Percentiles rank a stretch among this genome's conserved stretches.
Conservation (phyloP, 441 rosid genomes). For the Erodium texanum region DNA sequence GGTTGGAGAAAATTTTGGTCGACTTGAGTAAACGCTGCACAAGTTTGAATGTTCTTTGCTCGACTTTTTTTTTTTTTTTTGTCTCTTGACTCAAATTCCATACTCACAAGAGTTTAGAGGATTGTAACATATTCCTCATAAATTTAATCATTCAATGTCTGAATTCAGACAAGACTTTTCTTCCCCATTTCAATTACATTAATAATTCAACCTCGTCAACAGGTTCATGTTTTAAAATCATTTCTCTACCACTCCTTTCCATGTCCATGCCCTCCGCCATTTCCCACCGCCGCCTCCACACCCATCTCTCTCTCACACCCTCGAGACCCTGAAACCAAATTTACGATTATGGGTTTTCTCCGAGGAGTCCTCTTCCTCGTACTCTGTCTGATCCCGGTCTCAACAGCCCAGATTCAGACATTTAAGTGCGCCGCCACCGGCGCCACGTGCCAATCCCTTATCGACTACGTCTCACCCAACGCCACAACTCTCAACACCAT, state of each 20-base stretch:
- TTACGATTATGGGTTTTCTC: background rate
- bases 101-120: background rate
- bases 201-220: background rate
- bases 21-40: too few relatives aligned
- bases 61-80: too few relatives aligned
- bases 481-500: conserved; percentile 36
- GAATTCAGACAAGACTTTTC: background rate
- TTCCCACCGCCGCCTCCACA: too few relatives aligned
- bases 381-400: conserved; percentile 15
- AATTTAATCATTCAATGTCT: background rate
- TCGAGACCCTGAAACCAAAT: too few relatives aligned
- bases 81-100: too few relatives aligned
- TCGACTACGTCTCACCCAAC: conserved; percentile 49
- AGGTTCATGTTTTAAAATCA: background rate
- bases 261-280: background rate
- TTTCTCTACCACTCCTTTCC: background rate
- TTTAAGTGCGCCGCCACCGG: conserved; percentile 43
- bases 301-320: too few relatives aligned
- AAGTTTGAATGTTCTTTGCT: too few relatives aligned
- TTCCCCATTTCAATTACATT: background rate
- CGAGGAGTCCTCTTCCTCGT: conserved; percentile 15
- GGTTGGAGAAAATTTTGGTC: too few relatives aligned
- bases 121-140: background rate
- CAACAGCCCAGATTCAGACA: conserved; percentile 22
- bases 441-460: conserved; percentile 38